Percentiles rank a stretch among this genome's conserved stretches.
Conservation (phyloP, 768 basidiomycete genomes). For the Lactarius sanguifluus region DNA sequence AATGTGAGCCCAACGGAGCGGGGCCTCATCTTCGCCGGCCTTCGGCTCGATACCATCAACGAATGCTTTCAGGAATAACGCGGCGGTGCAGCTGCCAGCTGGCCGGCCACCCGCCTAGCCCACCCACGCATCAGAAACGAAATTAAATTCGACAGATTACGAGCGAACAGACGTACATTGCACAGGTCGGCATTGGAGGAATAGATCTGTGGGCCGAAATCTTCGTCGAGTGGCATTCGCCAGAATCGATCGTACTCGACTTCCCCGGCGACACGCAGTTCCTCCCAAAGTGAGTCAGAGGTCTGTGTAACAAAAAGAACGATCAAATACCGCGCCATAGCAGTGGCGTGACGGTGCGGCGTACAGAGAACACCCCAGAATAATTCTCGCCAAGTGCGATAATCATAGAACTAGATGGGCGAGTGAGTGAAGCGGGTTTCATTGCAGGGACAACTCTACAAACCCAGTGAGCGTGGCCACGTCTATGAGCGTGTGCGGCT, state of each 20-base stretch:
- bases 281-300: constrained; percentile 72
- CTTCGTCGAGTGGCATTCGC: constrained; percentile 88
- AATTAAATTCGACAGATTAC: constrained; percentile 16
- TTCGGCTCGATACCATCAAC: constrained; percentile 70
- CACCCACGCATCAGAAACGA: background rate
- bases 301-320: constrained; percentile 42
- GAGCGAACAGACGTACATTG: constrained; percentile 50
- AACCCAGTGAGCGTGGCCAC: constrained; percentile 87
- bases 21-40: constrained; percentile 49
- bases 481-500: constrained; percentile 80
- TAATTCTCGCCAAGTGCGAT: constrained; percentile 74
- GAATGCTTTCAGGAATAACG: constrained; percentile 83
- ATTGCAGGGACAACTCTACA: constrained; percentile 21
- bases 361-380: constrained; percentile 76
- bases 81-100: constrained; percentile 77
- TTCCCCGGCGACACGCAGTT: constrained; percentile 67
- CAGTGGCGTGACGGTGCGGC: constrained; percentile 28
- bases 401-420: constrained; percentile 57
- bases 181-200: constrained; percentile 79
- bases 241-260: constrained; percentile 81
- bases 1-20: constrained; percentile 81
- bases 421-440: background rate
- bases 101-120: constrained; percentile 66
- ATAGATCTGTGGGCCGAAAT: constrained; percentile 73
- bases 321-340: background rate